Conservation (phyloP, 75 land plant genomes). For the Chamaecyparis obtusa region DNA sequence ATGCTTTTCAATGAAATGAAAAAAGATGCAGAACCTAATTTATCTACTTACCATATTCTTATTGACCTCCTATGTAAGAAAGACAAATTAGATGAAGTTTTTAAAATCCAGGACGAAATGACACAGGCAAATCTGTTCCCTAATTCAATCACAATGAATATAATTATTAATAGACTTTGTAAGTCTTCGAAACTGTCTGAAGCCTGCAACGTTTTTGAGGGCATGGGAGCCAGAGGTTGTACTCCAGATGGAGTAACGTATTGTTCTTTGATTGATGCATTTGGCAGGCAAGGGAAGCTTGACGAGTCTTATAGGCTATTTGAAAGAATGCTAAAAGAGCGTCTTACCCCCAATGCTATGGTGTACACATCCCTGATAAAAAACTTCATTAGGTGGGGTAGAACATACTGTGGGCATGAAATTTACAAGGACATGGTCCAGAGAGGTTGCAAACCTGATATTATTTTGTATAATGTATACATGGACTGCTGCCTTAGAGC, state of each 20-base stretch:
- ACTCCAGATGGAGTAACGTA: slow-evolving; percentile 11
- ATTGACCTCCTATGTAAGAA: slow-evolving; percentile 21
- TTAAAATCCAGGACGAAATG: slow-evolving; percentile 18
- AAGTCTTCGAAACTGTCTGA: slow-evolving; percentile 24
- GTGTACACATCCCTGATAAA: slow-evolving; percentile 29
- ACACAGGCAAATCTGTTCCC: slow-evolving; percentile 16
- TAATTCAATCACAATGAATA: slow-evolving; percentile 20
- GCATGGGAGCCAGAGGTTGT: background rate
- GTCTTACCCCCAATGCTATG: slow-evolving; percentile 4
- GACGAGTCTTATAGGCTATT: slow-evolving; percentile 8
- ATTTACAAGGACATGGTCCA: slow-evolving; percentile 24
- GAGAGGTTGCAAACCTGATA: slow-evolving; percentile 26
- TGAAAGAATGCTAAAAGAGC: slow-evolving; percentile 13
- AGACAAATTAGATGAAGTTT: slow-evolving; percentile 26
- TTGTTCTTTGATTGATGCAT: slow-evolving; percentile 10
- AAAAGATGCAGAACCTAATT: slow-evolving; percentile 18
- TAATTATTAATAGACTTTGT: slow-evolving; percentile 21
- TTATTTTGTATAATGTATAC: slow-evolving; percentile 20
- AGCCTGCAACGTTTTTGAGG: slow-evolving; percentile 18
- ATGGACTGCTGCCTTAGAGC: slow-evolving; percentile 13
- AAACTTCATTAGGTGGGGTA: slow-evolving; percentile 20
- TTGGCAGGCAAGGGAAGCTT: slow-evolving; percentile 20
- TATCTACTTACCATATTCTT: slow-evolving; percentile 25
- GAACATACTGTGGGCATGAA: slow-evolving; percentile 11
- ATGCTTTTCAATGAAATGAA: slow-evolving; percentile 15